phyloP scores from a whole-genome alignment of 768 basidiomycete species.

The Pulveroboletus sp. region DNA sequence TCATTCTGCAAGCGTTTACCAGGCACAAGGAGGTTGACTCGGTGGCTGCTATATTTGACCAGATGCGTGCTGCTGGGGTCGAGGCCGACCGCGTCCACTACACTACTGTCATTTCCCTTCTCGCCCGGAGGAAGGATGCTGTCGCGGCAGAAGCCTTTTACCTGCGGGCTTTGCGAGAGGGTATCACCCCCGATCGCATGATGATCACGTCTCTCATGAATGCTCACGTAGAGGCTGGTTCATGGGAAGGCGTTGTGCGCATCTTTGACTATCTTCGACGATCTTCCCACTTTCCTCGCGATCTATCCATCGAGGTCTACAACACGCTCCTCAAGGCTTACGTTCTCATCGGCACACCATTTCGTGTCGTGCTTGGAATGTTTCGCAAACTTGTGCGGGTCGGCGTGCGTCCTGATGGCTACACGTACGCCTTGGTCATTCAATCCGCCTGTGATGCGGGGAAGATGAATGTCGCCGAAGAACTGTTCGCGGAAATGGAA shows the following conservation, averaged over 20 bases:
- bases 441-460: constrained; percentile 78
- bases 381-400: constrained; percentile 53
- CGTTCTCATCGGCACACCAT: constrained; percentile 76
- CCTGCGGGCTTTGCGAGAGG: constrained; percentile 57
- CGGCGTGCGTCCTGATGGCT: constrained; percentile 52
- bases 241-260: constrained; percentile 71
- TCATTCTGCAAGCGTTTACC: constrained; percentile 57
- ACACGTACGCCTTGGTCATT: constrained; percentile 70
- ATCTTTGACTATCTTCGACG: constrained; percentile 59
- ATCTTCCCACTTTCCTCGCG: constrained; percentile 32
- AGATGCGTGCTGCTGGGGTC: constrained; percentile 55
- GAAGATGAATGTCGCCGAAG: constrained; percentile 55
- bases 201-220: constrained; percentile 77
- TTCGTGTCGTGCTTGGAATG: constrained; percentile 52
- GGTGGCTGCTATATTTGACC: constrained; percentile 46
- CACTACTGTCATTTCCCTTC: constrained; percentile 62
- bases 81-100: constrained; percentile 52
- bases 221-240: constrained; percentile 75
- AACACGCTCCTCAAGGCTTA: constrained; percentile 84
- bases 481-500: constrained; percentile 70
- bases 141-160: constrained; percentile 64
- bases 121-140: constrained; percentile 59
- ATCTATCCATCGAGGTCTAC: constrained; percentile 57
- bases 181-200: constrained; percentile 55
- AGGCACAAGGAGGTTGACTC: constrained; percentile 50